Conservation (phyloP, 306 rosid species). For the Lablab purpureus region DNA sequence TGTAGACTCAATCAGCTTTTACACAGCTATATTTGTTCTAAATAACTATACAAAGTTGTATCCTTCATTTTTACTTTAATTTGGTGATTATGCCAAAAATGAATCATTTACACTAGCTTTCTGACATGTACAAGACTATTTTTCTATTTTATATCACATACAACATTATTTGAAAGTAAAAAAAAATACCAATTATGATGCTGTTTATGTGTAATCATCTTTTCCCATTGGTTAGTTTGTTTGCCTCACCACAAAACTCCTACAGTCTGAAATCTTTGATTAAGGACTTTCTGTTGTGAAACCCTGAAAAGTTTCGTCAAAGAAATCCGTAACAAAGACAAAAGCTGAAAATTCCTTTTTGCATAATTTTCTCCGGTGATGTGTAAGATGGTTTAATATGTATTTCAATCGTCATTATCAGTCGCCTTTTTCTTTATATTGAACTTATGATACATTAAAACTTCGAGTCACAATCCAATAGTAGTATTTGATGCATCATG, state of each 20-base stretch:
- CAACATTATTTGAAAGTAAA: neutral
- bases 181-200: neutral
- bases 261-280: neutral
- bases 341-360: neutral
- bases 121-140: no score
- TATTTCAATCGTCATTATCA: constrained; percentile 9
- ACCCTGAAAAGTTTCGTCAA: neutral
- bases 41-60: neutral
- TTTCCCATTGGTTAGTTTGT: neutral
- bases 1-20: neutral
- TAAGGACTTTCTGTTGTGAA: neutral
- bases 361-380: neutral
- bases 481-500: neutral
- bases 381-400: neutral
- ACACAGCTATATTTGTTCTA: constrained; percentile 5
- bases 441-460: neutral
- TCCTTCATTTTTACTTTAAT: neutral
- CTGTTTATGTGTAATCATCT: neutral
- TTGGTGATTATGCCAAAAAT: neutral
- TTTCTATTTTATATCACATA: neutral
- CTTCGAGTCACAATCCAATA: neutral
- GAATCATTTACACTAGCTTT: no score
- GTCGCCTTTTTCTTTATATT: neutral
- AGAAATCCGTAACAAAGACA: neutral
- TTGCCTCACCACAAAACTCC: neutral